Evolutionary conservation across 257 asterid genomes (phyloP), one percentile per base, ranked within the genome.

Genomic region (Thymus mandschuricus): DNA sequence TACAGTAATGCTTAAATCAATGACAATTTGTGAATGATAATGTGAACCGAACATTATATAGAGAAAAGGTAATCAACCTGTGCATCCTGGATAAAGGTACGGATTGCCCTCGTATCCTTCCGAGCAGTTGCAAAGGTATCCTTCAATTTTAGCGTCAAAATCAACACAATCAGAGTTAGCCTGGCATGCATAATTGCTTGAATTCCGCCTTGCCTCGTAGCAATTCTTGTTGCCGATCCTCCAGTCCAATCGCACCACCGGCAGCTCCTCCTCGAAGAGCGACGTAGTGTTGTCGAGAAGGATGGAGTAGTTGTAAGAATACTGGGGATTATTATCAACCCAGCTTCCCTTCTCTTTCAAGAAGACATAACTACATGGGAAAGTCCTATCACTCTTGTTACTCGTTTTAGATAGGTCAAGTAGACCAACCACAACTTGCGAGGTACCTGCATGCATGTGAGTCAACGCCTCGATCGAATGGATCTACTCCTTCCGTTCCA

Each of bases 231-330:
- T 13, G 33, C 63, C 66, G 31, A 71, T 51, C 34, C 66, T 28
- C 81, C 81, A 77, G 46, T 71, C 74, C 56, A 77, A 1, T 10
- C 69, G 41, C 55, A 59, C 45, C 30, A 71, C 54, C 21, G 59
- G 62, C 27, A 12, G 38, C 3, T 29, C 27, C 9, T 50, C 10
- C 0, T 7, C 10, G 27, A 41, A 6, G 57, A 57, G 31, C 21
- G 13, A n/a, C 1, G 60, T 58, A 0, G 59, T 30, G 34, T 59
- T 31, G 40, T 34, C 7, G 0, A 8, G 2, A 8, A 69, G 5
- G n/a, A 43, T 4, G 1, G 49, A 38, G 30, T 2, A 35, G 8
- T 15, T 9, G 6, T 63, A 76, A 0, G 28, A 0, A 8, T n/a
- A 57, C 9, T 27, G 1, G 2, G 10, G 6, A 12, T 10, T 5